Evolutionary conservation across 148 eudicot species (phyloP), one percentile per base, ranked within the genome.

Genomic region (Rhododendron molle): DNA sequence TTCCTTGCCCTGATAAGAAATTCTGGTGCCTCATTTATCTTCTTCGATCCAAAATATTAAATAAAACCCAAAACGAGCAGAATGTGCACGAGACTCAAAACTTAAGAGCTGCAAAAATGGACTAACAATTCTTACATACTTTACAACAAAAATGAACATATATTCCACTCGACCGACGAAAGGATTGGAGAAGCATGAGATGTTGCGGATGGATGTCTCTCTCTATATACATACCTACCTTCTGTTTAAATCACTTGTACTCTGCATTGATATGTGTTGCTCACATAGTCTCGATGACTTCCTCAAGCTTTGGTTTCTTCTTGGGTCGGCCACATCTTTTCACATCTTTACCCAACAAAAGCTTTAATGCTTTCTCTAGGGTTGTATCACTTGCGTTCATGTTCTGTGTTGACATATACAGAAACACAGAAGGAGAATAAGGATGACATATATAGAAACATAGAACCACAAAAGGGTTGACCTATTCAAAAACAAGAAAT

Each of bases 301-400:
- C 91, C 84, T 88, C 89, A 81, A 78, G 81, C 87, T 71, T 90
- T 26, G 77, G 60, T 80, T 86, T 79, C 49, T 86, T 90, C 93
- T 91, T 92, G 36, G 95, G 96, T 78, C 98, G 91, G 40, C 99
- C 99, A 84, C 89, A 82, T 83, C 43, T 49, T 88, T 83, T 93
- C n/a, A 89, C 97, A 50, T 88, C 88, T 23, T 89, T 84, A 83
- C 97, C 62, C 43, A 80, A 21, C 79, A 96, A 90, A 81, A 95
- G 87, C 89, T 90, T 83, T 88, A 96, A 34, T 71, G 98, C 99
- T 92, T 91, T 91, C 86, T 92, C 92, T 83, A 96, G 81, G 77
- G 90, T 91, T 67, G 95, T 88, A 56, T 90, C 90, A 49, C 15
- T 81, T 30, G 93, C 91, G 67, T 89, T 91, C 85, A 91, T 0